Evolutionary conservation across 2,329 filamentous ascomycete species (phyloP).

Genomic region (Tolypocladium capitatum): DNA sequence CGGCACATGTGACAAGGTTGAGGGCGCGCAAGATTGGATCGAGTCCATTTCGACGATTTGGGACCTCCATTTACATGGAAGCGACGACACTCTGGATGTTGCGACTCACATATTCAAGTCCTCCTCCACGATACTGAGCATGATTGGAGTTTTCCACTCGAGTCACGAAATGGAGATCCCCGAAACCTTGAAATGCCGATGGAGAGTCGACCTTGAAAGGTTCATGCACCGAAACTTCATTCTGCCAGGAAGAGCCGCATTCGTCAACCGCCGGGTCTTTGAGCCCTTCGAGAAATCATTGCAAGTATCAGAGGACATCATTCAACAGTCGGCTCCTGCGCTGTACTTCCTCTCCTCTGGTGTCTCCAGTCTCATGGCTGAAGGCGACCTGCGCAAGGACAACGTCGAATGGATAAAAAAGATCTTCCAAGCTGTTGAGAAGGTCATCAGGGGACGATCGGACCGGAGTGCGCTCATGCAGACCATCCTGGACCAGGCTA

Average conservation of each 20-base stretch:
- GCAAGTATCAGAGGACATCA: conserved; percentile 20
- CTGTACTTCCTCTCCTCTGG: conserved; percentile 30
- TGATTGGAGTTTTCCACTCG: conserved; percentile 19
- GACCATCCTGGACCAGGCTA: conserved; percentile 17
- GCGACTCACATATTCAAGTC: conserved; percentile 31
- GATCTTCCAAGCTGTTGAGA: conserved; percentile 20
- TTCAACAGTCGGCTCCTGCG: conserved; percentile 25
- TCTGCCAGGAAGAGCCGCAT: conserved; percentile 35
- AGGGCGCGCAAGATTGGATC: conserved; percentile 33
- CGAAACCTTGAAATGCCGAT: conserved; percentile 17
- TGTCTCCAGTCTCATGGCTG: conserved; percentile 10
- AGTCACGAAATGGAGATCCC: conserved; percentile 4
- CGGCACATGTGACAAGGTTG: conserved; percentile 16
- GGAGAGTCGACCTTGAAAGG: conserved; percentile 31
- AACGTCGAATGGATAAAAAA: conserved; percentile 25
- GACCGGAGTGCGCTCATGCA: conserved; percentile 16
- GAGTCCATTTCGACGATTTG: conserved; percentile 32
- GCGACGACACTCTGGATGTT: conserved; percentile 33
- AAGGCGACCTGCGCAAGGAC: conserved; percentile 18
- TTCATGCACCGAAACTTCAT: conserved; percentile 39
- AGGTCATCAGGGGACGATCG: conserved; percentile 9
- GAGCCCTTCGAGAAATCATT: conserved; percentile 28
- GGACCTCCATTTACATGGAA: conserved; percentile 39
- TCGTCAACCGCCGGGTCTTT: conserved; percentile 27
- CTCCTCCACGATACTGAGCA: conserved; percentile 23